Conservation (phyloP, 352 stramenopile species). For the Phytopythium mirpurense region DNA sequence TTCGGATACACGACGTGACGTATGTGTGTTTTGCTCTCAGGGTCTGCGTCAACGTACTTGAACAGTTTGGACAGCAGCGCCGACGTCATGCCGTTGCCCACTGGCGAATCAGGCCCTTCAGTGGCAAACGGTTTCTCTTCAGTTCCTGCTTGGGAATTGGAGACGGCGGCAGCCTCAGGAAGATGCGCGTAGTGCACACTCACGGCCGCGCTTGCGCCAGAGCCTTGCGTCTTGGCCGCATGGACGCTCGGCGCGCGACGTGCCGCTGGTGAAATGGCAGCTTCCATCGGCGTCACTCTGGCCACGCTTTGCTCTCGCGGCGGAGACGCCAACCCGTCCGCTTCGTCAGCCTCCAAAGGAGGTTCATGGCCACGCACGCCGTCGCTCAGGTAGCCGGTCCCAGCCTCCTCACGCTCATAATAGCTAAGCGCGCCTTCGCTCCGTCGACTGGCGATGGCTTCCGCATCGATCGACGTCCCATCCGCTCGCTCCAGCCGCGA, state of each 20-base stretch:
- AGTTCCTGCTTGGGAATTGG: neutral
- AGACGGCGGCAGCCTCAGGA: neutral
- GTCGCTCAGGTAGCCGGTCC: neutral
- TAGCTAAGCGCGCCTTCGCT: neutral
- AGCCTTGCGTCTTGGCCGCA: neutral
- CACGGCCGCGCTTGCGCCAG: neutral
- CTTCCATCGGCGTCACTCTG: neutral
- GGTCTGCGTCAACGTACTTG: neutral
- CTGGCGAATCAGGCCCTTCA: neutral
- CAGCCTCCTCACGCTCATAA: neutral
- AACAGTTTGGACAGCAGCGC: neutral
- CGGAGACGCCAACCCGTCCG: neutral
- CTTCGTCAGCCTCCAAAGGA: neutral
- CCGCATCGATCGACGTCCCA: neutral
- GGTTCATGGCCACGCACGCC: neutral
- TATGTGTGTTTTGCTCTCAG: neutral
- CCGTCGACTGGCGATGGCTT: neutral
- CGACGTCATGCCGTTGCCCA: neutral
- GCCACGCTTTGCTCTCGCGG: neutral
- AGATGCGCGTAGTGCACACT: neutral
- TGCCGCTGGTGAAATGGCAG: neutral
- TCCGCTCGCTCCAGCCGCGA: neutral
- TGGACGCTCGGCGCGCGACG: neutral
- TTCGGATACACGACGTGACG: neutral
- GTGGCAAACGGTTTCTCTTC: neutral